Base-by-base conservation (phyloP, 805 yeast species). In the Starmera pachycereana region DNA sequence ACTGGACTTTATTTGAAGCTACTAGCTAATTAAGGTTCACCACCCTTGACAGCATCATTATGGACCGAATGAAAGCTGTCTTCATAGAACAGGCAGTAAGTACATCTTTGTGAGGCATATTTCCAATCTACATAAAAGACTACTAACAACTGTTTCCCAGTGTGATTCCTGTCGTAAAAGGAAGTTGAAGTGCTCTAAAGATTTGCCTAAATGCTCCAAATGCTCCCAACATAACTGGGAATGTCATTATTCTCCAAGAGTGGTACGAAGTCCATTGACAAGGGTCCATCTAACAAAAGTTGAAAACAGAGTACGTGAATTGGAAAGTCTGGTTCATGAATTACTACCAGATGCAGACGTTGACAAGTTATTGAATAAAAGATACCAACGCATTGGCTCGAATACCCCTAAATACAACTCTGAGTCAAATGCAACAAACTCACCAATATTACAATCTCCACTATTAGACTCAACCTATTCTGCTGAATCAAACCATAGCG, bases 131-230 rank as follows among this genome's bases (percentile, higher is more conserved):
- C 19, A 10, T 10, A 8, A 22, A 8, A 10, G 18, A 10, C 32
- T 22, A 27, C 38, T 31, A 29, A 38, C 6, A 16, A 36, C 8
- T 8, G 7, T 8, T 7, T 32, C 27, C 12, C 22, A 49, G 70
- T 86, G 96, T 59, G 95, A 86, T 58, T 78, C 89, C 4, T 86
- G 96, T 56, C 72, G 95, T 31, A 74, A 77, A 48, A 68, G 92
- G 40, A 86, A 86, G 60, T 68, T 85, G 44, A 80, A 78, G 54
- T 86, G 96, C 56, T 77, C 94, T 28, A 86, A 84, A 52, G 85
- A 79, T 44, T 68, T 61, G 25, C 96, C 95, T 3, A 73, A 71
- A 46, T 86, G 95, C 53, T 64, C 78, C 35, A 84, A 84, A 52
- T 86, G 96, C 62, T 57, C 68, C 8, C 75, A 72, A 40, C 86